Percentiles rank a stretch among this genome's conserved stretches.
These are phyloP conservation scores for Botrytis aclada DNA, from an alignment of 2,329 filamentous ascomycete genomes.

Conservation along the genomic window DNA sequence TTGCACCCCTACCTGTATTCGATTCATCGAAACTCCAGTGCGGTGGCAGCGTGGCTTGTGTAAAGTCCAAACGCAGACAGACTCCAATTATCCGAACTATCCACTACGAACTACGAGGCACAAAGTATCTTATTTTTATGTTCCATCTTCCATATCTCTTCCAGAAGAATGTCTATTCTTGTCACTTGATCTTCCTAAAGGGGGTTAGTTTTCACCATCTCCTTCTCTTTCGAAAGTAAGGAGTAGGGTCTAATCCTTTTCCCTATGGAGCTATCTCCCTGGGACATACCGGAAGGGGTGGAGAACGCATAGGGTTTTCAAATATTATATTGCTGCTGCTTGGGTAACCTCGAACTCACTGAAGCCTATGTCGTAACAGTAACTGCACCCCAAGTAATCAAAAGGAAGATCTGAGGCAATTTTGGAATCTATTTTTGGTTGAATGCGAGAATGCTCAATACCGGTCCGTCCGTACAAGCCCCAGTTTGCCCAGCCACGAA, in stretches of 20 bases:
- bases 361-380: background rate
- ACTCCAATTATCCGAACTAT: background rate
- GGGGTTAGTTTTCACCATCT: background rate
- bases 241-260: background rate
- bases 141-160: slow-evolving; percentile 8
- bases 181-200: background rate
- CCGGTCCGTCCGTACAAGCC: slow-evolving; percentile 1
- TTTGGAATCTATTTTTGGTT: background rate
- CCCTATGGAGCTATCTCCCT: background rate
- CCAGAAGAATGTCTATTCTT: background rate
- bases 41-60: slow-evolving; percentile 5
- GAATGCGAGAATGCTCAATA: background rate
- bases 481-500: slow-evolving; percentile 9
- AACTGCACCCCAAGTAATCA: background rate
- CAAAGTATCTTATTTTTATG: background rate
- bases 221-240: background rate
- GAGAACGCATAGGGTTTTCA: background rate
- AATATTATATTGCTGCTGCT: background rate
- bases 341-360: background rate
- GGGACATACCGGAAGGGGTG: background rate
- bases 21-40: background rate
- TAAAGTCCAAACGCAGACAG: background rate
- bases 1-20: background rate
- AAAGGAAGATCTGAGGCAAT: background rate
- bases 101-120: background rate